These are phyloP conservation scores for Aspergillus candidus DNA, from an alignment of 2,329 filamentous ascomycete species.

Conservation along the genomic window DNA sequence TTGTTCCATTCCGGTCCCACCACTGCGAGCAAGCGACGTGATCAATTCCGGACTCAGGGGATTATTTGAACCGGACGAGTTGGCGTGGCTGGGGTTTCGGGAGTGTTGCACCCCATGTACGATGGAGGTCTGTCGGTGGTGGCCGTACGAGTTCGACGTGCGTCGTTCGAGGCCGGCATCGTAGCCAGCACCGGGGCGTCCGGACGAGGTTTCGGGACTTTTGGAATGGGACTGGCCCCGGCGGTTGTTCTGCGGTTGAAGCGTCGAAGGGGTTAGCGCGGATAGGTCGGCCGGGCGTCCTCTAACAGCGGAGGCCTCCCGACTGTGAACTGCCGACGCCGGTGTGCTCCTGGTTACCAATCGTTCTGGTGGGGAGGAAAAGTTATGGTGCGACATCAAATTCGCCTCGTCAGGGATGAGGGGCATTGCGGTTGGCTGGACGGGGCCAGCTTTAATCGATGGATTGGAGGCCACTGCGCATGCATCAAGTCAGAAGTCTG, in stretches of 20 bases:
- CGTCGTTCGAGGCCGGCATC: conserved; percentile 36
- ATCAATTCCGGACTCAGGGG: conserved; percentile 86
- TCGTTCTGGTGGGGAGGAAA: conserved; percentile 34
- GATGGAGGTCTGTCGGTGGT: conserved; percentile 94
- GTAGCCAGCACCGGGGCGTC: conserved; percentile 30
- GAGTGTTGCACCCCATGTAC: conserved; percentile 91
- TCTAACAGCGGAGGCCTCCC: conserved; percentile 40
- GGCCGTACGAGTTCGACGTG: conserved; percentile 60
- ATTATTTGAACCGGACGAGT: conserved; percentile 65
- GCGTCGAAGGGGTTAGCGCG: conserved; percentile 28
- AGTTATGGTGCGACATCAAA: conserved; percentile 32
- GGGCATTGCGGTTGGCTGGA: conserved; percentile 35
- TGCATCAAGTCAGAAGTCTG: conserved; percentile 8
- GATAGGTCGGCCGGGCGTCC: conserved; percentile 35
- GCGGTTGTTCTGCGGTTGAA: conserved; percentile 30
- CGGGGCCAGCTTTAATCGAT: conserved; percentile 32
- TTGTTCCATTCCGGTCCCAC: conserved; percentile 47
- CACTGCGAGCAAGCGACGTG: conserved; percentile 57
- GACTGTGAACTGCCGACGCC: conserved; percentile 36
- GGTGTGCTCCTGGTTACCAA: conserved; percentile 33
- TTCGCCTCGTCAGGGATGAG: conserved; percentile 37
- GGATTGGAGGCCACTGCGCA: conserved; percentile 33
- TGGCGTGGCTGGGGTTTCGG: conserved; percentile 69
- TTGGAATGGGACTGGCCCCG: conserved; percentile 39
- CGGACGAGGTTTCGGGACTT: conserved; percentile 34